These are phyloP conservation scores for Davidsoniella neocaledoniae DNA, from an alignment of 2,329 filamentous ascomycete species.

Conservation along the genomic window DNA sequence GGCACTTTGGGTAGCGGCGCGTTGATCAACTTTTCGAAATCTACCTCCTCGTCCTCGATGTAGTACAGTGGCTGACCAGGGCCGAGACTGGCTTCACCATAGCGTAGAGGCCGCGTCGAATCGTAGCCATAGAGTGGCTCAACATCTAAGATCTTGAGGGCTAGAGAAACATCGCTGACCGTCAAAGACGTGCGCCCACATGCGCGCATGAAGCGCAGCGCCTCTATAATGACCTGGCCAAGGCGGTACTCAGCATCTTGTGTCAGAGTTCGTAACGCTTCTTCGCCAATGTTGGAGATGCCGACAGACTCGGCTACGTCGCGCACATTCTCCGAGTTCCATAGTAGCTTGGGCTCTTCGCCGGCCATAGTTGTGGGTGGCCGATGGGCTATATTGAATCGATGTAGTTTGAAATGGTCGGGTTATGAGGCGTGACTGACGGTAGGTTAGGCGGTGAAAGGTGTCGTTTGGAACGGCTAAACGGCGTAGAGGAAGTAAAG, in stretches of 20 bases:
- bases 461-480: too few relatives aligned
- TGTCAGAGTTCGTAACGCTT: slow-evolving; percentile 71
- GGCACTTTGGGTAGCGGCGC: slow-evolving; percentile 88
- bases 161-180: slow-evolving; percentile 77
- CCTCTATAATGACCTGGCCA: slow-evolving; percentile 83
- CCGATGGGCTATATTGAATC: too few relatives aligned
- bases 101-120: slow-evolving; percentile 71
- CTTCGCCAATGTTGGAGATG: slow-evolving; percentile 63
- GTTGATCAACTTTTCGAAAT: slow-evolving; percentile 98
- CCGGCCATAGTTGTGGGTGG: slow-evolving; percentile 6
- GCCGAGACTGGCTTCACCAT: slow-evolving; percentile 84
- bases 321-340: slow-evolving; percentile 90
- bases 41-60: slow-evolving; percentile 94
- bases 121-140: slow-evolving; percentile 96
- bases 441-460: background rate
- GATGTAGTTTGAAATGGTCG: background rate
- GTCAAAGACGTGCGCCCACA: slow-evolving; percentile 71
- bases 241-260: slow-evolving; percentile 94
- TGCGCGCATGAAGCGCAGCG: slow-evolving; percentile 90
- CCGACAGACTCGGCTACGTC: slow-evolving; percentile 95
- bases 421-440: background rate
- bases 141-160: slow-evolving; percentile 71
- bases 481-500: too few relatives aligned
- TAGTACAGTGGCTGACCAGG: slow-evolving; percentile 93
- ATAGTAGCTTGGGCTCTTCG: slow-evolving; percentile 42